These are phyloP conservation scores for Globisporangium parvum DNA, from an alignment of 352 stramenopile genomes.

Conservation along the genomic window DNA sequence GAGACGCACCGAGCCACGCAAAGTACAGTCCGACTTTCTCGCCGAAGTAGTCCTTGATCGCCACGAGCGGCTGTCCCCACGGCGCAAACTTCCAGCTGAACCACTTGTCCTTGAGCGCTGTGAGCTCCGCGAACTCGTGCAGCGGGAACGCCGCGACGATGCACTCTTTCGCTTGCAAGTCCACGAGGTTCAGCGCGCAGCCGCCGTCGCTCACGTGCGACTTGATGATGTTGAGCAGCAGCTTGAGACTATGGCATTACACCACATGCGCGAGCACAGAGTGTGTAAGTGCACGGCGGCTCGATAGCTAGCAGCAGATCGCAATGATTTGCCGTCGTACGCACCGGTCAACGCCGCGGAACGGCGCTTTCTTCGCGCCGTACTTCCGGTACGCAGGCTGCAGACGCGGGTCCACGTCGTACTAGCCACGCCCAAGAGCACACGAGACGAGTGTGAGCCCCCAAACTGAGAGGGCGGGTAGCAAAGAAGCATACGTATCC, in stretches of 20 bases:
- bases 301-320: background rate
- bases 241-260: conserved; percentile 37
- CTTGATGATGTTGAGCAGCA: conserved; percentile 69
- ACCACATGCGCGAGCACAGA: background rate
- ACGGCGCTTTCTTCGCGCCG: conserved; percentile 58
- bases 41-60: conserved; percentile 82
- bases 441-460: background rate
- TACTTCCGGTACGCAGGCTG: conserved; percentile 66
- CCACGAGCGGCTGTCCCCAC: conserved; percentile 43
- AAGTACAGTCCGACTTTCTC: conserved; percentile 97
- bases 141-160: conserved; percentile 57
- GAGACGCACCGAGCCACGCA: conserved; percentile 84
- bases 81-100: conserved; percentile 56
- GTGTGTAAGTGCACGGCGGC: background rate
- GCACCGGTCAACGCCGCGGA: conserved; percentile 62
- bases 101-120: conserved; percentile 45
- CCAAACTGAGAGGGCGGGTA: background rate
- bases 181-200: conserved; percentile 48
- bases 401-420: conserved; percentile 58
- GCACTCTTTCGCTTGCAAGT: conserved; percentile 47
- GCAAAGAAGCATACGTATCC: background rate
- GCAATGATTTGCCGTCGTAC: background rate
- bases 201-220: conserved; percentile 44
- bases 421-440: conserved; percentile 14
- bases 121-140: conserved; percentile 46